Evolutionary conservation across 2,329 filamentous ascomycete genomes (phyloP), one percentile per base, ranked within the genome.

Genomic region (Monilinia vaccinii-corymbosi): DNA sequence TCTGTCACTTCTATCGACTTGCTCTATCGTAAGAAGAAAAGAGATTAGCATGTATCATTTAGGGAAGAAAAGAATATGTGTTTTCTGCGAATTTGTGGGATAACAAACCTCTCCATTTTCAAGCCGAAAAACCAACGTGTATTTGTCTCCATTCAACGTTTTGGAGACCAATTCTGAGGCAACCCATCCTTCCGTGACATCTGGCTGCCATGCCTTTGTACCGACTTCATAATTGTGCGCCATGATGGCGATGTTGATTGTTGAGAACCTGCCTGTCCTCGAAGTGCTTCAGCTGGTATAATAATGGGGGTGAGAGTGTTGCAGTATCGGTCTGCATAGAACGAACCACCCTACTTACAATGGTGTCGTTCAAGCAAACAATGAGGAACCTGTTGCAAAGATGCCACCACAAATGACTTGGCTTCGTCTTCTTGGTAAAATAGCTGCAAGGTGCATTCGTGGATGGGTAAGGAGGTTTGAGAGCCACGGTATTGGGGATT

Each of bases 131-230:
- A 91, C 82, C 70, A 99, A 82, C 73, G 82, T 87, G 71, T 93
- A 88, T 74, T 96, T 97, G 72, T 91, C 83, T 64, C 91, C 94
- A 72, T 94, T 81, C 66, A 90, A 78, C 60, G 83, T 81, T 81
- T 94, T 97, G 76, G 89, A 87, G 73, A 88, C 81, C 69, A 99
- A 88, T 81, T 97, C 92, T 50, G 94, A 97, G 73, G 92, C 89
- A 75, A 99, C 85, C 93, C 94, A 99, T 77, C 94, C 94, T 77
- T 99, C 93, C 63, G 89, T 89, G 74, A 84, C 79, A 79, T 99
- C 94, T 70, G 94, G 92, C 83, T 97, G 94, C 94, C 94, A 99
- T 73, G 92, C 94, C 83, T 91, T 86, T 71, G 93, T 97, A 73
- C 93, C 94, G 73, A 97, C 85, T 81, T 97, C 92, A 79, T 95